These are phyloP conservation scores for Setaria viridis DNA, from an alignment of 202 grass and related monocot genomes.

Conservation along the genomic window DNA sequence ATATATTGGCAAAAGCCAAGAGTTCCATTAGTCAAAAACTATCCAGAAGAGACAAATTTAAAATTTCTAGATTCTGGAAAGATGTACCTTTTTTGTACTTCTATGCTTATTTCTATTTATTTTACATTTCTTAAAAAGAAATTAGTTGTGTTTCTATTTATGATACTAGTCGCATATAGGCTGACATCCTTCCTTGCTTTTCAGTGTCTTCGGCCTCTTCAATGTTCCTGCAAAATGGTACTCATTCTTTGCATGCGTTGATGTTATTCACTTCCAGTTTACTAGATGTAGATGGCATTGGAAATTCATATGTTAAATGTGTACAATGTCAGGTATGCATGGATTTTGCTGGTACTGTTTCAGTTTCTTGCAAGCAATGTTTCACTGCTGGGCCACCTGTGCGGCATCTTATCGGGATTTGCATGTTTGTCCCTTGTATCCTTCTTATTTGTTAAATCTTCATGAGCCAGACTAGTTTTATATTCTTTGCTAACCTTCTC, in stretches of 20 bases:
- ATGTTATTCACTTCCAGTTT: constrained; percentile 42
- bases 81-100: background rate
- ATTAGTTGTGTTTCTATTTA: constrained; percentile 24
- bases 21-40: background rate
- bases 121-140: constrained; percentile 13
- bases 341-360: constrained; percentile 93
- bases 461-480: constrained; percentile 22
- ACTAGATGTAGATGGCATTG: constrained; percentile 37
- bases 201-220: constrained; percentile 98
- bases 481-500: constrained; percentile 46
- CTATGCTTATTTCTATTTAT: background rate
- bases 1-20: background rate
- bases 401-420: constrained; percentile 97
- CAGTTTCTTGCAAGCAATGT: constrained; percentile 97
- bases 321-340: constrained; percentile 78
- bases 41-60: background rate
- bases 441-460: constrained; percentile 48
- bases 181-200: constrained; percentile 38
- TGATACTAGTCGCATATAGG: constrained; percentile 37
- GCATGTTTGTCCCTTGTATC: constrained; percentile 81
- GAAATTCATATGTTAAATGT: constrained; percentile 33
- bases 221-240: constrained; percentile 98
- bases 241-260: constrained; percentile 25
- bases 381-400: constrained; percentile 91
- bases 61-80: constrained; percentile 18